Conservation (phyloP, 306 rosid species). For the Prunus mongolica region DNA sequence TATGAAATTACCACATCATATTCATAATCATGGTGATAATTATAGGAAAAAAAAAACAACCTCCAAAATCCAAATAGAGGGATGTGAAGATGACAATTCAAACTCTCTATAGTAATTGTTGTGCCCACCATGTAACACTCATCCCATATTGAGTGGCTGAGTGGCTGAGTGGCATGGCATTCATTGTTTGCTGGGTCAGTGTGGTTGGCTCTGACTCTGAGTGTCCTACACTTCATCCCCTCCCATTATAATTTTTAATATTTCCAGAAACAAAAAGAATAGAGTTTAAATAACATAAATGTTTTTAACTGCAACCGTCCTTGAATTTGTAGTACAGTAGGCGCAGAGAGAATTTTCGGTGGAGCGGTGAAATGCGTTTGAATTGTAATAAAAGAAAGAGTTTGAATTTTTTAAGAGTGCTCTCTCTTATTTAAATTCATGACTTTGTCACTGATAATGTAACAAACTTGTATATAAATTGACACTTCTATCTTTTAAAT, state of each 20-base stretch:
- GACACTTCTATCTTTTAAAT: too few species aligned
- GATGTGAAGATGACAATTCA: neutral
- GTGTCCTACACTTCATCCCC: neutral
- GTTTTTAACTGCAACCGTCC: too few species aligned
- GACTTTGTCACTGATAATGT: accelerated
- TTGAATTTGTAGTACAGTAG: too few species aligned
- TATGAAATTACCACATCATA: neutral
- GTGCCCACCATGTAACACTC: too few species aligned
- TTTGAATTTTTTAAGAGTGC: too few species aligned
- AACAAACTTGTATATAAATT: too few species aligned
- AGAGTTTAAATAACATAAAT: neutral
- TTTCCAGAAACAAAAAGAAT: neutral
- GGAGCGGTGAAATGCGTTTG: too few species aligned
- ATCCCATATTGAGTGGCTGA: too few species aligned
- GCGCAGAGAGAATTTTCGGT: too few species aligned
- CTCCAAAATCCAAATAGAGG: neutral
- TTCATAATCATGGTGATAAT: neutral
- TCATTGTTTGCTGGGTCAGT: neutral
- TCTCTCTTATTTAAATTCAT: too few species aligned
- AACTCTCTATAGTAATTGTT: neutral
- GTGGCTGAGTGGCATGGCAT: neutral
- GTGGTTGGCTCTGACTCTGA: neutral
- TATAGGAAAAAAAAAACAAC: neutral
- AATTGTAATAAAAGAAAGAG: too few species aligned
- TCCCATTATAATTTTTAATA: neutral